Conservation (phyloP, 495 filamentous ascomycete species). For the Hypoxylon crocopeplum region DNA sequence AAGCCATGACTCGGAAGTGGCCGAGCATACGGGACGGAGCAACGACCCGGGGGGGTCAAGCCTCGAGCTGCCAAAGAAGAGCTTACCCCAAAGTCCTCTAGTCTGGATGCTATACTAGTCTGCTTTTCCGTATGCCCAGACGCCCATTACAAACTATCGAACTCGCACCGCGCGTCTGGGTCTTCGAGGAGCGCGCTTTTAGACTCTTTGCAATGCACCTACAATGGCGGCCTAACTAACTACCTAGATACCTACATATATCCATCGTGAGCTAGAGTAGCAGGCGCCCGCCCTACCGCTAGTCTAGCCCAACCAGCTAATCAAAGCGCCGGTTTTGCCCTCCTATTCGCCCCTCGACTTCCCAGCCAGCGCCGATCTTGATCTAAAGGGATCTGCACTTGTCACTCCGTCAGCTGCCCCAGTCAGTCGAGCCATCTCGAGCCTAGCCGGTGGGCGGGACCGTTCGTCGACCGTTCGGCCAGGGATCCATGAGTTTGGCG, state of each 20-base stretch:
- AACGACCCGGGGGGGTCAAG: conserved; percentile 1
- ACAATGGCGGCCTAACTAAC: conserved; percentile 3
- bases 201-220: conserved; percentile 11
- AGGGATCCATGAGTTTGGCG: no score
- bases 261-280: background rate
- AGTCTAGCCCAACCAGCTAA: no score
- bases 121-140: conserved; percentile 7
- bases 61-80: conserved; percentile 7
- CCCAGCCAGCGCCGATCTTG: conserved; percentile 12
- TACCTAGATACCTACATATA: no score
- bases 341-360: conserved; percentile 5
- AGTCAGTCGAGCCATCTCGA: background rate
- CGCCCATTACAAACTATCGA: background rate
- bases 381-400: conserved; percentile 28
- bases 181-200: conserved; percentile 6
- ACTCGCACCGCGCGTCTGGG: conserved; percentile 4
- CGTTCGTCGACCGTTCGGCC: no score
- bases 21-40: conserved; percentile 11
- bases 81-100: background rate
- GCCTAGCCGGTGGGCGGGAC: background rate
- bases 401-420: conserved; percentile 17
- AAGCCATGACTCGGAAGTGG: conserved; percentile 22
- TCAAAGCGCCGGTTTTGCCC: no score
- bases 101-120: conserved; percentile 24
- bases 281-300: conserved; percentile 1